These are phyloP conservation scores for Geranomyces variabilis DNA, from an alignment of 192 early-diverging fungal species.

Conservation along the genomic window DNA sequence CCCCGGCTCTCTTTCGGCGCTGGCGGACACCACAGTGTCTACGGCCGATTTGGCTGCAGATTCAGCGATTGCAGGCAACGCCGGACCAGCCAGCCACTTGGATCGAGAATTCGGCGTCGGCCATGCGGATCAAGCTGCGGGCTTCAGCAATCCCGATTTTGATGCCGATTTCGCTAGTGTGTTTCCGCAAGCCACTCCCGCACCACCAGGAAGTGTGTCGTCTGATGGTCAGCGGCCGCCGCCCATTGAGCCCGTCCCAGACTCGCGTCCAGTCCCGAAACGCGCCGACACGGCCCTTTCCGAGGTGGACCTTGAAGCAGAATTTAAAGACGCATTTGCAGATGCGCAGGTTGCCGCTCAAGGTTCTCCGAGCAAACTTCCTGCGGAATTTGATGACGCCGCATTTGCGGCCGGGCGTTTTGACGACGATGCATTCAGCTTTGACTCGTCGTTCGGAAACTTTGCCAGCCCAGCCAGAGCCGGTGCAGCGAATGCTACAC, in stretches of 20 bases:
- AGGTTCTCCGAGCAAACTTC: conserved; percentile 1
- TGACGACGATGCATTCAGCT: conserved; percentile 30
- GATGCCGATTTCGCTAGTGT: background rate
- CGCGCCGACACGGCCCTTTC: background rate
- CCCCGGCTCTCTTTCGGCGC: background rate
- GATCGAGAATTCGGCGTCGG: conserved; percentile 3
- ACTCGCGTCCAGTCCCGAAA: background rate
- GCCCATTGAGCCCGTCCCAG: background rate
- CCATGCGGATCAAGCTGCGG: conserved; percentile 4
- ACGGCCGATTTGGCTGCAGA: background rate
- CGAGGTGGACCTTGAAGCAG: conserved; percentile 30
- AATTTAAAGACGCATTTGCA: conserved; percentile 33
- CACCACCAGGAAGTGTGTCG: background rate
- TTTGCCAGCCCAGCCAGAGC: background rate
- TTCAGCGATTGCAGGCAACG: background rate
- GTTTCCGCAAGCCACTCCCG: background rate
- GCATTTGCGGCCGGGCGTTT: conserved; percentile 12
- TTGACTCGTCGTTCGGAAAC: conserved; percentile 27
- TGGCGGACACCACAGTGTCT: background rate
- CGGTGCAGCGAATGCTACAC: background rate
- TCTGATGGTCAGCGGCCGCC: conserved; percentile 2
- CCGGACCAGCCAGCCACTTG: background rate
- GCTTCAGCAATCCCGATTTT: conserved; percentile 3
- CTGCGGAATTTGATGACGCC: conserved; percentile 14
- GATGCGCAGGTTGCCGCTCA: background rate